Evolutionary conservation across 73 alveolate genomes (phyloP), one percentile per base, ranked within the genome.

Genomic region (Effrenium voratum): DNA sequence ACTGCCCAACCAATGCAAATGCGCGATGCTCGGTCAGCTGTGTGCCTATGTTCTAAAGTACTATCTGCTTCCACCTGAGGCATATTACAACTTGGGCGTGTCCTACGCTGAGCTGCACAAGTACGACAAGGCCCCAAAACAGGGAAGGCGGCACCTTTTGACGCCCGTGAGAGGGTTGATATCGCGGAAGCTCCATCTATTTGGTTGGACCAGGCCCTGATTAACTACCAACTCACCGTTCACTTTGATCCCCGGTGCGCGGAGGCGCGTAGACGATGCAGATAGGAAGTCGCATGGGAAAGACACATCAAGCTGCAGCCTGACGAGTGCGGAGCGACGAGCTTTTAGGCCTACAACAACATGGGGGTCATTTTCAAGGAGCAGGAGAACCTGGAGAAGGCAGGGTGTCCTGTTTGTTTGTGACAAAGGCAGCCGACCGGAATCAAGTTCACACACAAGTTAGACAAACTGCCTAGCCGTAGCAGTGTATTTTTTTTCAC

Each of bases 41-140:
- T 10, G 12, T 66, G 79, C 79, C 79, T 66, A 66, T 66, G 43
- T 19, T 32, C 79, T 5, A 28, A 66, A 10, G 79, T 6, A 8
- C 22, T 8, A 12, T 26, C 40, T 12, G 41, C 79, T 34, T 5
- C 34, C 40, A 10, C 10, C 81, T 32, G 15, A 87, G 95, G 95
- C 95, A 87, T 87, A 87, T 41, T 91, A 91, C 90, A 91, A 91
- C 47, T 50, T 91, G 87, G 98, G 98, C 77, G 98, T 91, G 90
- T 72, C 98, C 90, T 91, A 91, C 52, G 98, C 98, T 43, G 98
- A 91, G 98, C 47, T 91, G 98, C 87, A 91, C 98, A 91, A 91
- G 95, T 87, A 87, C 49, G 95, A 87, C 68, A 87, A 87, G 95
- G 81, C 40, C 32, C n/a, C 28, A 24, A 63, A 63, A 24, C 40